Percentiles rank a stretch among this genome's conserved stretches.
phyloP scores from a whole-genome alignment of 202 grass and related monocot genomes.

The Digitaria exilis region DNA sequence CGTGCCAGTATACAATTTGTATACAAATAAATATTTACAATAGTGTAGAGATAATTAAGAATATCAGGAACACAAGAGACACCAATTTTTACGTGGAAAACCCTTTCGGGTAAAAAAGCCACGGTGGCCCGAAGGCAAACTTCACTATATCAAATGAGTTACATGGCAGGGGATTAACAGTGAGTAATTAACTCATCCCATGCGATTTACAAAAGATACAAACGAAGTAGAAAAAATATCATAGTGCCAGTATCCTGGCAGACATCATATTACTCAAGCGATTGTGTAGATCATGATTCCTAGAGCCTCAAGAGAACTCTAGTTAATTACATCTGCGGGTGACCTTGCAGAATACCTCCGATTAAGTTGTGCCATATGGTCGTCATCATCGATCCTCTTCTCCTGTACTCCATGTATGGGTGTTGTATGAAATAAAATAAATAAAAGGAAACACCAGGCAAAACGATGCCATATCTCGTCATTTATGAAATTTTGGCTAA shows the following conservation, averaged over 20 bases:
- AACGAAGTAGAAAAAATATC: too few relatives aligned
- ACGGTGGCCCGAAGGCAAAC: too few relatives aligned
- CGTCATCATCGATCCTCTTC: accelerated
- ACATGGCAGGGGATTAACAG: too few relatives aligned
- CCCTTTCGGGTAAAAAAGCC: too few relatives aligned
- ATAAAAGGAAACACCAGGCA: too few relatives aligned
- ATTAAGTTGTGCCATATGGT: neutral
- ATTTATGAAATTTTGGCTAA: neutral
- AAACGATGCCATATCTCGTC: neutral
- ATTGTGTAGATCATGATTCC: neutral
- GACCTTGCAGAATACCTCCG: neutral
- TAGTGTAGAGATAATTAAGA: neutral
- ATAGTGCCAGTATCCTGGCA: too few relatives aligned
- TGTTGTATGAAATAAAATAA: neutral
- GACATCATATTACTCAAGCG: neutral
- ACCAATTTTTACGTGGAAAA: too few relatives aligned
- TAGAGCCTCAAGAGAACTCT: neutral
- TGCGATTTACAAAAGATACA: too few relatives aligned
- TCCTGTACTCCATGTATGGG: neutral
- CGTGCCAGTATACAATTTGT: neutral
- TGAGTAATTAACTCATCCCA: too few relatives aligned
- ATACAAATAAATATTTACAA: neutral
- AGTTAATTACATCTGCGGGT: neutral
- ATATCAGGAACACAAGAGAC: too few relatives aligned
- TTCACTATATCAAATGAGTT: too few relatives aligned